Evolutionary conservation across 2,329 filamentous ascomycete genomes (phyloP).

Genomic region (Lecanicillium sp.): DNA sequence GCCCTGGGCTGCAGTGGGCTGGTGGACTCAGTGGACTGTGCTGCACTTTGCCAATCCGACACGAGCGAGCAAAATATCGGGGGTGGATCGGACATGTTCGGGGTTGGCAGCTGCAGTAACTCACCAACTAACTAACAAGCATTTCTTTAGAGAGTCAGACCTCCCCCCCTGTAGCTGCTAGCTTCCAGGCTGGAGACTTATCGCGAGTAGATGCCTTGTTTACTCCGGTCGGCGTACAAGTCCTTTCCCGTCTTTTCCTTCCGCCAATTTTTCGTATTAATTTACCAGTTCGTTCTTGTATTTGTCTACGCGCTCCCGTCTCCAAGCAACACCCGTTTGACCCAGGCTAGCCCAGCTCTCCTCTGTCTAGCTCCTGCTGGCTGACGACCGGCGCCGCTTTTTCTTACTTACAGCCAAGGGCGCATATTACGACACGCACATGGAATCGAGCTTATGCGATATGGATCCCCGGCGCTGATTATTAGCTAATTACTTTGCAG

Average conservation of each 20-base stretch:
- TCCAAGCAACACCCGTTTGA: background rate
- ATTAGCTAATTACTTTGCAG: background rate
- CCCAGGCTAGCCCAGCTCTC: background rate
- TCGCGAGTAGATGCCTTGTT: background rate
- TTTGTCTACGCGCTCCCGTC: background rate
- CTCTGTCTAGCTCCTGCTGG: background rate
- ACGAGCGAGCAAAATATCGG: conserved; percentile 11
- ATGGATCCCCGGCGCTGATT: background rate
- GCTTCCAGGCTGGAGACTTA: background rate
- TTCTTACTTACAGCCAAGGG: conserved; percentile 10
- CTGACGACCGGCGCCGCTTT: conserved; percentile 12
- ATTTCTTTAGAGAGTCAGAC: too few species aligned
- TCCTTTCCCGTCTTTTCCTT: too few species aligned
- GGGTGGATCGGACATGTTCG: conserved; percentile 14
- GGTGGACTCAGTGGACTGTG: background rate
- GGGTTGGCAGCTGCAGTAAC: too few species aligned
- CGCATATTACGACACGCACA: conserved; percentile 10
- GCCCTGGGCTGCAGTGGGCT: too few species aligned
- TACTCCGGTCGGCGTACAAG: too few species aligned
- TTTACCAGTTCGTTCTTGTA: too few species aligned
- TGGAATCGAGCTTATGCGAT: conserved; percentile 1
- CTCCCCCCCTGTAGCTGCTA: too few species aligned
- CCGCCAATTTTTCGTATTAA: too few species aligned
- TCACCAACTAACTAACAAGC: too few species aligned
- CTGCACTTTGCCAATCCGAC: background rate